These are phyloP conservation scores for Apostasia ramifera DNA, from an alignment of 106 monocot genomes.

Conservation along the genomic window DNA sequence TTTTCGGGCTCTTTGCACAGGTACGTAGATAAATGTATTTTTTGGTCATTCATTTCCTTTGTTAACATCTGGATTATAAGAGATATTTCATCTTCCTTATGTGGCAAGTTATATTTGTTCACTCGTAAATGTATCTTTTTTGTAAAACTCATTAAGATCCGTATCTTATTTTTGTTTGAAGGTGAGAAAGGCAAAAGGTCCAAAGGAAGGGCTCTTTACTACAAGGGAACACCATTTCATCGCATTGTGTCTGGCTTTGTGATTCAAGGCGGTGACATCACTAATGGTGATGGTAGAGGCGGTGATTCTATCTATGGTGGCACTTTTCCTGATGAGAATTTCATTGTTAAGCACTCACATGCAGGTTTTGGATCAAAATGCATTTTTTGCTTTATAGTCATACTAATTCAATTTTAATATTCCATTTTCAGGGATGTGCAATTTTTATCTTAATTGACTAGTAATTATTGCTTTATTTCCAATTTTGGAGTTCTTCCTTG, in stretches of 20 bases:
- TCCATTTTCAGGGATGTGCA: too few species aligned
- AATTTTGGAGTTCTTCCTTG: too few species aligned
- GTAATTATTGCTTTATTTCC: too few species aligned
- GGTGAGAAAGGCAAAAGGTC: constrained; percentile 69
- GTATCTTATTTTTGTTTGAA: constrained; percentile 17
- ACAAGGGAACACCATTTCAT: constrained; percentile 88
- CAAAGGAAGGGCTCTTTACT: constrained; percentile 63
- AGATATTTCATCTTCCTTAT: neutral
- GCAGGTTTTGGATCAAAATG: constrained; percentile 39
- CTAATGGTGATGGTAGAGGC: constrained; percentile 63
- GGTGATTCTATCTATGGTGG: constrained; percentile 83
- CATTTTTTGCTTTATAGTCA: neutral
- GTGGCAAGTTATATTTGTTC: neutral
- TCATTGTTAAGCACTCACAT: constrained; percentile 87
- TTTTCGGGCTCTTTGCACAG: constrained; percentile 90
- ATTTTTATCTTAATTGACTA: too few species aligned
- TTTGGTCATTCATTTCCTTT: neutral
- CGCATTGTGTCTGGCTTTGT: constrained; percentile 86
- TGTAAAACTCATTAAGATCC: too few species aligned
- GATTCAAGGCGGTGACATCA: constrained; percentile 96
- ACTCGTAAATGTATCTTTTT: too few species aligned
- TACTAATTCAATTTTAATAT: too few species aligned
- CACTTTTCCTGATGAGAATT: constrained; percentile 85
- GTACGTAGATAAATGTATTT: constrained; percentile 20
- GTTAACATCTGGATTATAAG: neutral